phyloP scores from a whole-genome alignment of 2,329 filamentous ascomycete species.

The Orbilia quercus region DNA sequence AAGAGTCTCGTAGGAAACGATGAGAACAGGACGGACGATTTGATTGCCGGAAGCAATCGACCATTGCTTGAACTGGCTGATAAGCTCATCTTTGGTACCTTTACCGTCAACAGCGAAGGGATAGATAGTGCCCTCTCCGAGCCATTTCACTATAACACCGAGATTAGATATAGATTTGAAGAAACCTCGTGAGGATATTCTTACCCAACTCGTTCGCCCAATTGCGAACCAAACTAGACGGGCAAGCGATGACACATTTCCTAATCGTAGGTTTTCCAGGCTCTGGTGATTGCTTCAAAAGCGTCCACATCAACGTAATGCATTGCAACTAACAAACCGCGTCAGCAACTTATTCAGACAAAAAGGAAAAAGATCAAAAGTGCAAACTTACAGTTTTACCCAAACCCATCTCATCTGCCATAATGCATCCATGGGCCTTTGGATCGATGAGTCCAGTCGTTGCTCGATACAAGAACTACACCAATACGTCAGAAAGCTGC shows the following conservation, averaged over 20 bases:
- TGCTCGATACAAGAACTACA: conserved; percentile 86
- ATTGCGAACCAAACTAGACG: conserved; percentile 94
- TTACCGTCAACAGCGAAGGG: conserved; percentile 98
- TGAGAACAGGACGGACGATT: conserved; percentile 90
- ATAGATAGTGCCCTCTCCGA: conserved; percentile 87
- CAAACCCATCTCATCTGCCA: conserved; percentile 99
- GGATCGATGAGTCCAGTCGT: conserved; percentile 95
- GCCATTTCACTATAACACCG: conserved; percentile 79
- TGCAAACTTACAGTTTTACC: conserved; percentile 78
- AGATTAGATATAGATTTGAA: conserved; percentile 48
- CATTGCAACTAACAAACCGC: conserved; percentile 74
- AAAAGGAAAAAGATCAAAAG: conserved; percentile 1
- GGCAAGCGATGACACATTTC: conserved; percentile 96
- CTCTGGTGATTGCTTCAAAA: conserved; percentile 93
- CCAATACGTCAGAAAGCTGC: conserved; percentile 57
- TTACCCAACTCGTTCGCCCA: conserved; percentile 90
- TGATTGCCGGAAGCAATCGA: conserved; percentile 88
- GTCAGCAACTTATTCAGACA: conserved; percentile 7
- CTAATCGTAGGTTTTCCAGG: conserved; percentile 94
- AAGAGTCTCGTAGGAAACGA: conserved; percentile 96
- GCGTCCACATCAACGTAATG: conserved; percentile 94
- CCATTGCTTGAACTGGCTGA: conserved; percentile 91
- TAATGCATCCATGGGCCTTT: conserved; percentile 96
- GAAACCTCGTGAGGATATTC: conserved; percentile 28
- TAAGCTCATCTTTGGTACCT: conserved; percentile 92